A percentile compares a stretch with the other conserved stretches of the same genome.
These are phyloP conservation scores for Penicillium digitatum DNA, from an alignment of 2,329 filamentous ascomycete genomes.

Conservation along the genomic window DNA sequence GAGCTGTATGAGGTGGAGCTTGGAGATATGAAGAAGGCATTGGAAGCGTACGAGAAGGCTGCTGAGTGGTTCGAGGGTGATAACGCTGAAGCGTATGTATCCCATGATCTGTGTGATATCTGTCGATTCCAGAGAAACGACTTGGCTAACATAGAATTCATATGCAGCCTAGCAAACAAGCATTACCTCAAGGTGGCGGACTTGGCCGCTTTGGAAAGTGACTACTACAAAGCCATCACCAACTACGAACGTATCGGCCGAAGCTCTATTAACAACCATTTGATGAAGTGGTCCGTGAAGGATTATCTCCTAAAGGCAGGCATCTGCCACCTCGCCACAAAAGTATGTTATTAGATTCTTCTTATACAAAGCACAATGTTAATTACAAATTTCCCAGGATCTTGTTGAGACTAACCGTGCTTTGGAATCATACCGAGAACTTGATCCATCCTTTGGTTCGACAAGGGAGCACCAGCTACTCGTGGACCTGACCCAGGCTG, in stretches of 20 bases:
- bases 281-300: slow-evolving; percentile 92
- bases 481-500: slow-evolving; percentile 67
- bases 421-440: slow-evolving; percentile 74
- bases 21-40: slow-evolving; percentile 70
- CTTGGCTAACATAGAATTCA: neutral
- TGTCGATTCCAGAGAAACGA: neutral
- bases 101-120: neutral
- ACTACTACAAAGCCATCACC: slow-evolving; percentile 79
- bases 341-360: slow-evolving; percentile 30
- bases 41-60: slow-evolving; percentile 78
- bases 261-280: slow-evolving; percentile 76
- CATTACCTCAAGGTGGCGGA: slow-evolving; percentile 90
- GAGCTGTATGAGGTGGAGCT: slow-evolving; percentile 82
- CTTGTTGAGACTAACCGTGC: slow-evolving; percentile 74
- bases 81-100: slow-evolving; percentile 68
- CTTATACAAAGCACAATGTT: neutral
- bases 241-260: slow-evolving; percentile 80
- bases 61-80: slow-evolving; percentile 87
- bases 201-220: slow-evolving; percentile 71
- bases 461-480: slow-evolving; percentile 81
- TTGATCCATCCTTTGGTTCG: slow-evolving; percentile 70
- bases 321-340: slow-evolving; percentile 77
- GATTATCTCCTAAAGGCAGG: slow-evolving; percentile 94
- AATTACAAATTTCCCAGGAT: slow-evolving; percentile 49
- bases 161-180: slow-evolving; percentile 76